Percentiles rank a stretch among this genome's conserved stretches.
Evolutionary conservation across 805 yeast species (phyloP).

Genomic region (Candida sithepensis): DNA sequence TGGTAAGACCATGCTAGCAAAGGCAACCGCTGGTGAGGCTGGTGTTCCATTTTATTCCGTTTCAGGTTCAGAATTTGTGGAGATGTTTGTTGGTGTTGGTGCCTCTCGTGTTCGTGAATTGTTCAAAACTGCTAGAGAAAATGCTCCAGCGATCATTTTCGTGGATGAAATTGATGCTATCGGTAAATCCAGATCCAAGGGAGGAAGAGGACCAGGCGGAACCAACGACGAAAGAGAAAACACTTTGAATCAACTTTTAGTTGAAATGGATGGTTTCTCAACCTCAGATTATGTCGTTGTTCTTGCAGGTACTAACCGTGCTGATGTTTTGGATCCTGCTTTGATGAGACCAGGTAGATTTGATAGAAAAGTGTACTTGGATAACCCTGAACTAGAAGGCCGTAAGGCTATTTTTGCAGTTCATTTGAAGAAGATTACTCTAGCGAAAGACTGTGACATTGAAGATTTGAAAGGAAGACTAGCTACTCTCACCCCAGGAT

Average conservation of each 20-base stretch:
- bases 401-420: conserved; percentile 83
- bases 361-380: conserved; percentile 84
- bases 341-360: conserved; percentile 93
- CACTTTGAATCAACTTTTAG: conserved; percentile 85
- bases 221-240: conserved; percentile 87
- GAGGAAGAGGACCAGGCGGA: conserved; percentile 69
- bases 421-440: conserved; percentile 62
- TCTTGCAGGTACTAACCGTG: conserved; percentile 90
- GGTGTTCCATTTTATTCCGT: conserved; percentile 91
- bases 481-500: conserved; percentile 92
- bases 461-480: conserved; percentile 74
- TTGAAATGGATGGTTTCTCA: conserved; percentile 94
- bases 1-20: conserved; percentile 89
- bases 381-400: conserved; percentile 85
- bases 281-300: conserved; percentile 90
- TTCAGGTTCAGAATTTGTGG: conserved; percentile 93
- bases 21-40: conserved; percentile 96
- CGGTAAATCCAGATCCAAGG: conserved; percentile 75
- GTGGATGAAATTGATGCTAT: conserved; percentile 96
- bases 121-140: conserved; percentile 83
- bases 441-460: conserved; percentile 40
- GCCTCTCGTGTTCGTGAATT: conserved; percentile 92
- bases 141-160: conserved; percentile 87
- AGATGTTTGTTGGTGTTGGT: conserved; percentile 96
- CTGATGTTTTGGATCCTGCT: conserved; percentile 87